phyloP scores from a whole-genome alignment of 1,139 yeast species.

The Spathaspora sp. region DNA sequence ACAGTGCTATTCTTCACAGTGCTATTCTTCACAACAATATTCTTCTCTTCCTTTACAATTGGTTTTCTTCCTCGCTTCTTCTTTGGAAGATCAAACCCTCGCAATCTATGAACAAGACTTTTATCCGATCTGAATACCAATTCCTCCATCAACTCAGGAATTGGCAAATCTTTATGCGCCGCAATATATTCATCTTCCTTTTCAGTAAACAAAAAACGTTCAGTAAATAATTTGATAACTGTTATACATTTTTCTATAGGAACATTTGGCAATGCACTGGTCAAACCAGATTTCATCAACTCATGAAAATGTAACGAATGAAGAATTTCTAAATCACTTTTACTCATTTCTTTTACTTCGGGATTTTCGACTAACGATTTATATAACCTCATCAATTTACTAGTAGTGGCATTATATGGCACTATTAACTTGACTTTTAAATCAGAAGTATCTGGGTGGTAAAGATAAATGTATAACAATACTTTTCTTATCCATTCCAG shows the following conservation, averaged over 20 bases:
- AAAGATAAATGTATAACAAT: conserved; percentile 4
- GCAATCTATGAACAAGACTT: too few species aligned
- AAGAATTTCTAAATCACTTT: conserved; percentile 9
- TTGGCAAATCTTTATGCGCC: background rate
- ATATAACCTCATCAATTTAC: background rate
- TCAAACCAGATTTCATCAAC: conserved; percentile 5
- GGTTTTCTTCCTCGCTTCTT: background rate
- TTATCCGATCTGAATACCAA: background rate
- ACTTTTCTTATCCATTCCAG: conserved; percentile 4
- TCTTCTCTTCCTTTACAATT: background rate
- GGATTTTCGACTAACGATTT: background rate
- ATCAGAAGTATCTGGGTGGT: conserved; percentile 4
- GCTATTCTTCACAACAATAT: too few species aligned
- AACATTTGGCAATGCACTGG: conserved; percentile 4
- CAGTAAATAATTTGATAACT: background rate
- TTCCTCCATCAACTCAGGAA: background rate
- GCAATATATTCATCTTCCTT: background rate
- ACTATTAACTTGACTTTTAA: background rate
- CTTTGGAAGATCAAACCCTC: too few species aligned
- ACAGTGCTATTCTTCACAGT: too few species aligned
- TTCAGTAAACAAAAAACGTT: background rate
- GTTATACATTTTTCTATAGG: background rate
- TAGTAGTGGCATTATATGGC: background rate
- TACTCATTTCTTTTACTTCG: conserved; percentile 3
- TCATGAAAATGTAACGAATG: conserved; percentile 5